These are phyloP conservation scores for Oidiodendron maius DNA, from an alignment of 495 filamentous ascomycete genomes.

Conservation along the genomic window DNA sequence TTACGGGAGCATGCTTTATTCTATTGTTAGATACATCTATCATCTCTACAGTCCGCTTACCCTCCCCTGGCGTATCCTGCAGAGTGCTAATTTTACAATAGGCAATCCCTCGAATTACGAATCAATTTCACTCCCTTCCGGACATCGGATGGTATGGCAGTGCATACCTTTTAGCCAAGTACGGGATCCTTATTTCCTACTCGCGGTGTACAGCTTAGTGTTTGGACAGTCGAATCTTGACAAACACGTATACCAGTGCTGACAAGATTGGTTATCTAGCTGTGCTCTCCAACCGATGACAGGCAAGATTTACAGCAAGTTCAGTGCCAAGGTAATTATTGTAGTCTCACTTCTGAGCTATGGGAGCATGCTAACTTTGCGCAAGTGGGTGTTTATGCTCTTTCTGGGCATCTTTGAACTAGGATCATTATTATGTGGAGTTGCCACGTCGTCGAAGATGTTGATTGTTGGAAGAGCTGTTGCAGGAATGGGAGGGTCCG, in stretches of 20 bases:
- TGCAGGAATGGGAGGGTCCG: conserved; percentile 43
- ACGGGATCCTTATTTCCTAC: conserved; percentile 26
- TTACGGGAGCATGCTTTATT: conserved; percentile 37
- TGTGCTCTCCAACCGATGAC: conserved; percentile 38
- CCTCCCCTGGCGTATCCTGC: conserved; percentile 21
- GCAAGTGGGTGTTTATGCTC: conserved; percentile 34
- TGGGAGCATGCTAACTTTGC: neutral
- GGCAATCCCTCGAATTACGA: conserved; percentile 33
- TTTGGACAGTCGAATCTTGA: no score
- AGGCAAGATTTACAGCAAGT: conserved; percentile 42
- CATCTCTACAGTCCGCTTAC: conserved; percentile 35
- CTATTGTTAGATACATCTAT: conserved; percentile 47
- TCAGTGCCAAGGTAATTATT: conserved; percentile 33
- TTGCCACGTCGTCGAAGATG: conserved; percentile 42
- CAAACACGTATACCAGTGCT: neutral
- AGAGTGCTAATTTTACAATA: conserved; percentile 31
- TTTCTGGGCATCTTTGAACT: conserved; percentile 43
- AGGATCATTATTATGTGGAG: conserved; percentile 50
- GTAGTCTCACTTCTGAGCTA: no score
- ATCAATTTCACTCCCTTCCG: conserved; percentile 34
- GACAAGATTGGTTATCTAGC: conserved; percentile 22
- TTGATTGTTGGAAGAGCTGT: conserved; percentile 51
- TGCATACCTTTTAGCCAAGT: conserved; percentile 36
- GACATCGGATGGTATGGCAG: conserved; percentile 51
- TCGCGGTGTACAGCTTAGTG: no score